phyloP scores from a whole-genome alignment of 2,329 filamentous ascomycete species.

The Zymoseptoria ardabiliae region DNA sequence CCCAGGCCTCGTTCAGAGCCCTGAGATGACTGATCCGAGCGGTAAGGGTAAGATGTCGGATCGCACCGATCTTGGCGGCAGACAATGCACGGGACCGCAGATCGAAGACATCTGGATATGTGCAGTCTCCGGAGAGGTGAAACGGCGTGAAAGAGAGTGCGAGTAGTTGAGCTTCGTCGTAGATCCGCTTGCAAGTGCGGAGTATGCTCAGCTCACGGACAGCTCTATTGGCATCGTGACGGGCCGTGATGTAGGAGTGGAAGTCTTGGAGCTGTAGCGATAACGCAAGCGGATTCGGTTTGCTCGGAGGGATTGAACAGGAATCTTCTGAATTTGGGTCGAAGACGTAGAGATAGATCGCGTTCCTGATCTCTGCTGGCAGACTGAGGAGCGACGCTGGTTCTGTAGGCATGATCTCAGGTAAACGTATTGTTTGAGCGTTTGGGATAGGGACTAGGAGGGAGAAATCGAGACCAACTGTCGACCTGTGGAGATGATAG shows the following conservation, averaged over 20 bases:
- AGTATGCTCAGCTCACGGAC: conserved; percentile 13
- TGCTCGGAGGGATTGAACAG: neutral
- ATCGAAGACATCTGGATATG: conserved; percentile 25
- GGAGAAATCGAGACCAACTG: neutral
- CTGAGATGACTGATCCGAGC: conserved; percentile 27
- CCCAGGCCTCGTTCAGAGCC: conserved; percentile 31
- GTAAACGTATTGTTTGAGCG: neutral
- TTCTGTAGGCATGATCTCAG: conserved; percentile 3
- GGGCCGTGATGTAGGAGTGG: conserved; percentile 2
- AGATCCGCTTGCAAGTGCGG: conserved; percentile 22
- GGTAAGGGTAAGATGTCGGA: conserved; percentile 28
- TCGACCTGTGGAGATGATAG: neutral
- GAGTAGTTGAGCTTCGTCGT: conserved; percentile 26
- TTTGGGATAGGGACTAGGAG: neutral
- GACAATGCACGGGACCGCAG: conserved; percentile 16
- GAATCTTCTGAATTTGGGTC: neutral
- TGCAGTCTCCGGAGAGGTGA: conserved; percentile 19
- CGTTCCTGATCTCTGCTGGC: conserved; percentile 24
- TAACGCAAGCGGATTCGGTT: conserved; percentile 8
- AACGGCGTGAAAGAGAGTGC: conserved; percentile 26
- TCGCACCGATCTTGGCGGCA: conserved; percentile 17
- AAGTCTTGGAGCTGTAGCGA: conserved; percentile 11
- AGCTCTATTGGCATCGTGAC: conserved; percentile 5
- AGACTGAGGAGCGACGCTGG: conserved; percentile 22
- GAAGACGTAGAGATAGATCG: conserved; percentile 25